Evolutionary conservation across 2,329 filamentous ascomycete species (phyloP), one percentile per base, ranked within the genome.

Genomic region (Raffaelea ambrosiae): DNA sequence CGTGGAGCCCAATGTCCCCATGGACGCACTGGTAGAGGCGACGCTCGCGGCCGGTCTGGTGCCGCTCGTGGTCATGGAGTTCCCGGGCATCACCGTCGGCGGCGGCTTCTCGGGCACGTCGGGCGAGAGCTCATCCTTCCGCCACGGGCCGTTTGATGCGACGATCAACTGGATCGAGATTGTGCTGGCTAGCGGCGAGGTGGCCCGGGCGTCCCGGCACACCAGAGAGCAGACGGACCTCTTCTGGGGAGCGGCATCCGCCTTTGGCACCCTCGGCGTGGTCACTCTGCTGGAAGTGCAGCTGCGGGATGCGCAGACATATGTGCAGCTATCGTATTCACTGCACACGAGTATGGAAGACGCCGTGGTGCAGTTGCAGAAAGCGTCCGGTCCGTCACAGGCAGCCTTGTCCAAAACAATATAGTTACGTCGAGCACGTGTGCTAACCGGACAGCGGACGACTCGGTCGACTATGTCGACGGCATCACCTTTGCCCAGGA

Each of bases 1-100:
- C 0, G 81, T 84, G 1, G 81, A 86, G 57, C 81, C 82, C 0
- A 86, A 86, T 54, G 81, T 86, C 3, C 69, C 79, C 0, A 86
- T 86, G 81, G 81, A 84, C 50, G 65, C 66, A 1, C 67, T 86
- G 2, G 73, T 85, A 1, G 70, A 74, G 46, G 76, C 72, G 1
- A 80, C 80, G 0, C 55, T 81, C 40, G 60, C 64, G 5, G 58
- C 77, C 43, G 74, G 74, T 0, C 64, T 86, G 0, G 62, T 86
- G 1, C 81, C 75, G 1, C 75, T 74, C 0, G 80, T 86, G 0
- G 80, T 86, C 4, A 84, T 85, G 77, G 83, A 86, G 56, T 82
- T 86, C 44, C 81, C 81, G 0, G 80, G 80, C 0, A 86, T 86
- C 53, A 86, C 83, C 0, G 76, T 76, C 0, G 83, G 82, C 16